Conservation (phyloP, 129 eudicot genomes). For the Centella asiatica region DNA sequence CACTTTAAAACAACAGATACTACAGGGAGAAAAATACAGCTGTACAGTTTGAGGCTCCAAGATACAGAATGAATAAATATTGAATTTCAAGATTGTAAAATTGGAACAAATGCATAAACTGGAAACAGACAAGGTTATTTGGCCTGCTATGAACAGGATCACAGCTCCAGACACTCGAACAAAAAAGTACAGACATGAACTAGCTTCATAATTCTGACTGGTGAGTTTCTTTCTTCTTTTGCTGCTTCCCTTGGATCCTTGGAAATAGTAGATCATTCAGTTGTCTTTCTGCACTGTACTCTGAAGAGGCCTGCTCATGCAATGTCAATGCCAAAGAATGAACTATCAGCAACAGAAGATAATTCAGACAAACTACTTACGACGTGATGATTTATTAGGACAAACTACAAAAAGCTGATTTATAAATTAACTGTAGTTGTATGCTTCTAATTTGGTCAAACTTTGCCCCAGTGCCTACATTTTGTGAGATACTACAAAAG, state of each 20-base stretch:
- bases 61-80: slow-evolving; percentile 12
- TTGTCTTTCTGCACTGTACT: slow-evolving; percentile 94
- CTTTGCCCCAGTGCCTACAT: too few relatives aligned
- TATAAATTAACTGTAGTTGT: too few relatives aligned
- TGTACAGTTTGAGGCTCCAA: slow-evolving; percentile 4
- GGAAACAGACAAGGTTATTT: slow-evolving; percentile 22
- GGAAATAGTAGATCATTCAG: slow-evolving; percentile 70
- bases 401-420: too few relatives aligned
- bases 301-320: slow-evolving; percentile 73
- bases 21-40: background rate
- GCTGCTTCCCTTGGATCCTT: slow-evolving; percentile 49
- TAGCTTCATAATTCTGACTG: slow-evolving; percentile 43
- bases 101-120: slow-evolving; percentile 3
- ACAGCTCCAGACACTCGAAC: slow-evolving; percentile 19
- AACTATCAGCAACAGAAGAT: background rate
- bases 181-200: slow-evolving; percentile 1
- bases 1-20: too few relatives aligned
- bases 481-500: too few relatives aligned
- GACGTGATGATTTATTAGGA: too few relatives aligned
- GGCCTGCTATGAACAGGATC: slow-evolving; percentile 45
- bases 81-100: slow-evolving; percentile 19
- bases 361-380: background rate
- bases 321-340: slow-evolving; percentile 1
- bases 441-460: too few relatives aligned
- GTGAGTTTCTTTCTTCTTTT: slow-evolving; percentile 71